phyloP scores from a whole-genome alignment of 164 flowering plant species.

The Vitis rupestris region DNA sequence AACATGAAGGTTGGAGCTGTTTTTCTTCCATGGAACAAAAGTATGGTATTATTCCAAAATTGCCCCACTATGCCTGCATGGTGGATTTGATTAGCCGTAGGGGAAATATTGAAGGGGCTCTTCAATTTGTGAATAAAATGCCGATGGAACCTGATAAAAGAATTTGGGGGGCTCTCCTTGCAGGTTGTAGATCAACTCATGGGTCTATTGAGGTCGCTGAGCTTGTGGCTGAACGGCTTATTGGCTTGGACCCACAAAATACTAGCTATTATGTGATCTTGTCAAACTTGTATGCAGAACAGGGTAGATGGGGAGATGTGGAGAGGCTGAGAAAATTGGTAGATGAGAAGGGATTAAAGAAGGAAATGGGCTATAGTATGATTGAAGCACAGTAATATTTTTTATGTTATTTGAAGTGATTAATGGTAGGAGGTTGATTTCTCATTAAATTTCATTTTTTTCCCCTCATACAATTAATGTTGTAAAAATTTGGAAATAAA shows the following conservation, averaged over 20 bases:
- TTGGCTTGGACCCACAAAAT: slow-evolving; percentile 41
- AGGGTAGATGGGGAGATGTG: slow-evolving; percentile 47
- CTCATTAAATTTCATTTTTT: neutral
- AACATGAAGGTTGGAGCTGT: slow-evolving; percentile 53
- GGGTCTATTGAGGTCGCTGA: slow-evolving; percentile 42
- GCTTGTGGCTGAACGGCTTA: slow-evolving; percentile 35
- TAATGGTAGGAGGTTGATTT: neutral
- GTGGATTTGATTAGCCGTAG: slow-evolving; percentile 62
- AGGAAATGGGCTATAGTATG: slow-evolving; percentile 44
- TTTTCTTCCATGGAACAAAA: slow-evolving; percentile 47
- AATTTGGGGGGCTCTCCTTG: slow-evolving; percentile 61
- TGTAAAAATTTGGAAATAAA: slow-evolving; percentile 1
- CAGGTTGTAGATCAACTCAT: slow-evolving; percentile 39
- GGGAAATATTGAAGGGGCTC: slow-evolving; percentile 47
- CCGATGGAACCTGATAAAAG: slow-evolving; percentile 53
- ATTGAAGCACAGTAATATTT: slow-evolving; percentile 20
- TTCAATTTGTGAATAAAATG: slow-evolving; percentile 48
- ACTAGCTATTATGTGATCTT: slow-evolving; percentile 42
- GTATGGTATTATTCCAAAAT: slow-evolving; percentile 44
- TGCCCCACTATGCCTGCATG: slow-evolving; percentile 65
- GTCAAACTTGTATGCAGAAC: slow-evolving; percentile 53
- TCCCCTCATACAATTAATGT: neutral
- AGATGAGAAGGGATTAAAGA: slow-evolving; percentile 36
- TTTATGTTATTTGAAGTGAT: neutral
- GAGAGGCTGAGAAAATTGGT: slow-evolving; percentile 45